phyloP scores from a whole-genome alignment of 2,329 filamentous ascomycete genomes.

The Seiridium unicorne region DNA sequence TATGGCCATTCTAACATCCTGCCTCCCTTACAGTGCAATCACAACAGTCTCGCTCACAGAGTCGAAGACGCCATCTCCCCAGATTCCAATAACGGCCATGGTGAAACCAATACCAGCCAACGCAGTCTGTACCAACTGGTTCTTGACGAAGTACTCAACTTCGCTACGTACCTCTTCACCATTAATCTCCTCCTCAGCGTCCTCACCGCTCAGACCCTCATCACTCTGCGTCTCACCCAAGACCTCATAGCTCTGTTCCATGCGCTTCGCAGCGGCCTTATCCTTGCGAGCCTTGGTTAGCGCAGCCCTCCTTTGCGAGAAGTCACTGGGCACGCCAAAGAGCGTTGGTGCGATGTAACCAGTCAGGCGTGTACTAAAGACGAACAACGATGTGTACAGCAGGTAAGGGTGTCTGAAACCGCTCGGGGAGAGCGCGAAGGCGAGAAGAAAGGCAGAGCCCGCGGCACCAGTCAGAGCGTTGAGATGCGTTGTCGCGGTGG shows the following conservation, averaged over 20 bases:
- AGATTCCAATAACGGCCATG: conserved; percentile 63
- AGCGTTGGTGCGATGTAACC: conserved; percentile 47
- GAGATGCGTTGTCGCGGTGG: conserved; percentile 63
- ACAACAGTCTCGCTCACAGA: conserved; percentile 14
- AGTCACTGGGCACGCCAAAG: conserved; percentile 27
- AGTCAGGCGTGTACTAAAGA: conserved; percentile 58
- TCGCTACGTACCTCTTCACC: conserved; percentile 60
- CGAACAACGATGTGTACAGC: conserved; percentile 76
- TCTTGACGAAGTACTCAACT: conserved; percentile 54
- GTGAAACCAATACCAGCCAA: conserved; percentile 56
- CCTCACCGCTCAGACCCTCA: conserved; percentile 41
- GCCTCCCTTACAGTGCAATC: conserved; percentile 17
- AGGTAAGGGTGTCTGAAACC: conserved; percentile 84
- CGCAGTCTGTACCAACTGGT: conserved; percentile 52
- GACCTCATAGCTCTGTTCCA: conserved; percentile 74
- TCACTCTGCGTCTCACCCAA: conserved; percentile 49
- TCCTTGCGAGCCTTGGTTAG: conserved; percentile 26
- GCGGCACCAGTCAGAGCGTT: conserved; percentile 68
- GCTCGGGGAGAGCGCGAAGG: conserved; percentile 73
- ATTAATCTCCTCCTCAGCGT: conserved; percentile 46
- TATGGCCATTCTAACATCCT: neutral
- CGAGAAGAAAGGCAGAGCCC: conserved; percentile 69
- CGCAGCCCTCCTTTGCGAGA: conserved; percentile 26
- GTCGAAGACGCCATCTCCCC: conserved; percentile 55
- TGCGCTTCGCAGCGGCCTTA: conserved; percentile 37